These are phyloP conservation scores for Gypsophila paniculata DNA, from an alignment of 179 eudicot species.

Conservation along the genomic window DNA sequence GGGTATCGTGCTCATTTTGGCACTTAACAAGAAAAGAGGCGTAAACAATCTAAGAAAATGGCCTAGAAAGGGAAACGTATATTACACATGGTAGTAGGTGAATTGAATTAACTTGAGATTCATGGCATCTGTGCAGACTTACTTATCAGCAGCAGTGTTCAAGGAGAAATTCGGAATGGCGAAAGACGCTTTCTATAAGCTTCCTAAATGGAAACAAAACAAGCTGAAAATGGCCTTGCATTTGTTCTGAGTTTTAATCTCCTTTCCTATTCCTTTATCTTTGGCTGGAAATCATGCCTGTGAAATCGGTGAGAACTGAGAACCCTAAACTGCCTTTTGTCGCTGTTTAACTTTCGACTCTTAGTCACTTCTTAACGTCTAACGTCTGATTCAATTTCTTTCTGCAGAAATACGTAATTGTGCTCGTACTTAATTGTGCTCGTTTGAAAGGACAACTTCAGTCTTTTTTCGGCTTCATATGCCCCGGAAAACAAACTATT, in stretches of 20 bases:
- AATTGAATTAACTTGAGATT: conserved; percentile 8
- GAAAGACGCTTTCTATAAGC: conserved; percentile 70
- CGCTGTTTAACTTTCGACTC: neutral
- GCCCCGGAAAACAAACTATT: conserved; percentile 45
- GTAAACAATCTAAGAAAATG: neutral
- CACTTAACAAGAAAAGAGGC: neutral
- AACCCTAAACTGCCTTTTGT: conserved; percentile 10
- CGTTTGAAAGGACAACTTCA: conserved; percentile 57
- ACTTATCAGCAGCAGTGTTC: conserved; percentile 73
- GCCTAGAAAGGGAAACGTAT: neutral
- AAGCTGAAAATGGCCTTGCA: conserved; percentile 77
- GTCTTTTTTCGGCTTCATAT: conserved; percentile 70
- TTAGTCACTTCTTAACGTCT: conserved; percentile 12
- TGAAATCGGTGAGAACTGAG: conserved; percentile 37
- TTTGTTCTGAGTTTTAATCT: conserved; percentile 47
- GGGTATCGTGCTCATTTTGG: neutral
- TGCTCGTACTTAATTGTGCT: conserved; percentile 29
- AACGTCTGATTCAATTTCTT: neutral
- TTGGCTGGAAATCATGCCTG: conserved; percentile 17
- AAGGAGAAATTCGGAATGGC: conserved; percentile 80
- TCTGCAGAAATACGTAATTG: conserved; percentile 35
- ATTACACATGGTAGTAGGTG: neutral
- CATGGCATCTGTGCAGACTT: conserved; percentile 45
- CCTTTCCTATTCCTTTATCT: conserved; percentile 7
- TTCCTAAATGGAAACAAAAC: conserved; percentile 95